Evolutionary conservation across 1,139 yeast genomes (phyloP).

Genomic region (Yamadazyma oceani): DNA sequence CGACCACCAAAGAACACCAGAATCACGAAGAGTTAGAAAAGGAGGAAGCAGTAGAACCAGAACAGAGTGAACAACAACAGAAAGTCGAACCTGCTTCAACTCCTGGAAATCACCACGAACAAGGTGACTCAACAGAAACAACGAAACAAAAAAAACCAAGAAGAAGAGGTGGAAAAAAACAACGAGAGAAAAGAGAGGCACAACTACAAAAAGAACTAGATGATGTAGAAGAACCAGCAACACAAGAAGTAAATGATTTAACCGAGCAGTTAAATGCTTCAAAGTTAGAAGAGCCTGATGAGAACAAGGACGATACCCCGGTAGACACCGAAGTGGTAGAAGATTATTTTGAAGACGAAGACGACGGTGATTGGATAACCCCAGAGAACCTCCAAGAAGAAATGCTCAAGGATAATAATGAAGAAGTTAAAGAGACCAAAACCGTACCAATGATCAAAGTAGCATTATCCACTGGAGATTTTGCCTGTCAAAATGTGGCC

Average conservation of each 20-base stretch:
- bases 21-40: conserved; percentile 9
- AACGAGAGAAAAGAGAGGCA: conserved; percentile 55
- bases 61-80: conserved; percentile 8
- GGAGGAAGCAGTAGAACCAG: conserved; percentile 18
- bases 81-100: conserved; percentile 1
- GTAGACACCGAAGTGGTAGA: conserved; percentile 3
- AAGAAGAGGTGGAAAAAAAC: conserved; percentile 66
- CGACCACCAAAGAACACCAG: conserved; percentile 9
- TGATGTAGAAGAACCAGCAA: conserved; percentile 10
- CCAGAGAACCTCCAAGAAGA: conserved; percentile 77
- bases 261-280: not conserved
- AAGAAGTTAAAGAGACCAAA: conserved; percentile 31
- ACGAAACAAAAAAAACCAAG: conserved; percentile 51
- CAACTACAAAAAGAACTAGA: conserved; percentile 26
- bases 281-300: not conserved
- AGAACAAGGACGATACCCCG: not conserved
- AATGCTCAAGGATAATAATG: conserved; percentile 62
- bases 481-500: conserved; percentile 94
- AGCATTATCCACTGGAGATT: conserved; percentile 93
- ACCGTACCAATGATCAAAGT: conserved; percentile 49
- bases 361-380: conserved; percentile 96
- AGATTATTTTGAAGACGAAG: conserved; percentile 47
- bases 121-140: too few relatives aligned
- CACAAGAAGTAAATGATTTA: conserved; percentile 1
- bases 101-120: too few relatives aligned